phyloP scores from a whole-genome alignment of 345 rosid genomes.

The Pugionium dolabratum region DNA sequence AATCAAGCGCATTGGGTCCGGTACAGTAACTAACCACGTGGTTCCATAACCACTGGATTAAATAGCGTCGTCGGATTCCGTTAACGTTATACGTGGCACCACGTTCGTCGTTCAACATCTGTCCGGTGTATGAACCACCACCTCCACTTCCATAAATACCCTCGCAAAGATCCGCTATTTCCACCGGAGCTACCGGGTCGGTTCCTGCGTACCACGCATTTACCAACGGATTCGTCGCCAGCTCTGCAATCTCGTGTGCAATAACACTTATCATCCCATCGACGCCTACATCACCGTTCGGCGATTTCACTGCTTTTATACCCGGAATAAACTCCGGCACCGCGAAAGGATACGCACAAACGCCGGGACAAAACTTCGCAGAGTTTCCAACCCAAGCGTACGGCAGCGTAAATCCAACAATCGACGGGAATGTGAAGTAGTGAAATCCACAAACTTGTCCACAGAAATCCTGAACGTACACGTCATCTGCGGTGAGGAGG shows the following conservation, averaged over 20 bases:
- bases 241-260: conserved; percentile 93
- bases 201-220: conserved; percentile 97
- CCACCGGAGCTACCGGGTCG: conserved; percentile 89
- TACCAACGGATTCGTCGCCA: conserved; percentile 88
- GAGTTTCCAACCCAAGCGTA: conserved; percentile 99
- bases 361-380: conserved; percentile 81
- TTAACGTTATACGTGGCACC: conserved; percentile 90
- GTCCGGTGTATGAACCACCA: conserved; percentile 96
- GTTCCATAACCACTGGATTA: conserved; percentile 98
- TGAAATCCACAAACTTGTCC: conserved; percentile 95
- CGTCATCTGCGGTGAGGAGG: conserved; percentile 79
- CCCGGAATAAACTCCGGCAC: conserved; percentile 69
- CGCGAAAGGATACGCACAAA: conserved; percentile 94
- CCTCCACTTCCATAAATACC: conserved; percentile 97
- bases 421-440: conserved; percentile 96
- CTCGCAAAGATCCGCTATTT: conserved; percentile 94
- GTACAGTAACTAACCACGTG: conserved; percentile 74
- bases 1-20: conserved; percentile 96
- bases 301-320: conserved; percentile 68
- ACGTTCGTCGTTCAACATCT: conserved; percentile 57
- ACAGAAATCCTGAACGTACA: conserved; percentile 94
- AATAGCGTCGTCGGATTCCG: conserved; percentile 77
- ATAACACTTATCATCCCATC: conserved; percentile 98
- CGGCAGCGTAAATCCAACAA: conserved; percentile 89
- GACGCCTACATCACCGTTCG: conserved; percentile 83